Evolutionary conservation across 805 yeast genomes (phyloP), one percentile per base, ranked within the genome.

Genomic region (Metschnikowia similis): DNA sequence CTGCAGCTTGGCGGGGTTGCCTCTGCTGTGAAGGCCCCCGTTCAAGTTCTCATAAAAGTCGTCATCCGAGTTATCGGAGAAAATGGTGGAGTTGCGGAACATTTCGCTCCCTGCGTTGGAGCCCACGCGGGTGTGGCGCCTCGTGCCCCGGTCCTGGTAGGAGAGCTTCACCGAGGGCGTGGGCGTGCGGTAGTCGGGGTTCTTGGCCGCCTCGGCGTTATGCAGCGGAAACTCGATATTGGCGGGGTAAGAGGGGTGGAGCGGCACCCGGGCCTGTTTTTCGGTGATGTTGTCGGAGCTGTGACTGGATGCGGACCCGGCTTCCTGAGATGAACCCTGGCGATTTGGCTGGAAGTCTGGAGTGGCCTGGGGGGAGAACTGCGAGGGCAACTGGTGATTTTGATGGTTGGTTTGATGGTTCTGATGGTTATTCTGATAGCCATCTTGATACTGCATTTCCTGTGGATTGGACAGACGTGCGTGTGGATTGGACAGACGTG

Each of bases 21-120:
- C 48, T 8, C 53, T 49, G 31, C 56, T 54, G 41, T 56, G 53
- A 30, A 55, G 49, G n/a, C 54, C 48, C 35, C 57, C 59, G 28
- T 57, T 58, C 26, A 57, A 40, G 34, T 57, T 57, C 44, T 57
- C 60, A 47, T 57, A 57, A 37, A 53, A 55, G 41, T 50, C 57
- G 32, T 50, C 56, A 13, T 50, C 60, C 26, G 49, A 47, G n/a
- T 55, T 56, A 14, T 55, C 56, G 28, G 45, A 52, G 8, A 45
- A 41, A 7, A 40, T 37, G 21, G 50, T 49, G 16, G 44, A 31
- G 26, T 49, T 42, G 39, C 43, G 46, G 39, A 44, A 48, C 40
- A 52, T 46, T 6, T 47, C 44, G 7, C 51, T 54, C 40, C 56
- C 51, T 16, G 42, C 11, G n/a, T 26, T 48, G 40, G 55, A 50